Evolutionary conservation across 768 basidiomycete species (phyloP), one percentile per base, ranked within the genome.

Genomic region (Podaxis sp.): DNA sequence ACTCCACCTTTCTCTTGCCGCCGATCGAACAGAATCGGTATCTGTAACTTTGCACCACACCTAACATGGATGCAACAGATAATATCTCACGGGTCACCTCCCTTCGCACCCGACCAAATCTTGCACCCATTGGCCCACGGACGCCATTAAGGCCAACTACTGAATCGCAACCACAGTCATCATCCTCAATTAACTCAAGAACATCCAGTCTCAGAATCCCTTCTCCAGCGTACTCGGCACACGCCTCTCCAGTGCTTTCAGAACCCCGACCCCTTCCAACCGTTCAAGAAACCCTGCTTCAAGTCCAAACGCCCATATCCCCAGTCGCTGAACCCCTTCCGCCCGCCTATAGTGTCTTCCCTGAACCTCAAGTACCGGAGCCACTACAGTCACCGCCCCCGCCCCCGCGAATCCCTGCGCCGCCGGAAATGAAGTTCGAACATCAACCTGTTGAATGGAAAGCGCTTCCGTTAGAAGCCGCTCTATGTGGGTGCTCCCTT

Each of bases 401-500:
- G 56, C 68, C 71, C 26, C 71, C 76, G 0, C 73, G 78, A 58
- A 77, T 88, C 46, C 72, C 78, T 0, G 78, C 80, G 0, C 82
- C 88, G 0, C 81, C 84, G 1, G 59, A 76, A 15, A 71, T 91
- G 66, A 78, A 77, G 41, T 90, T 91, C 69, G 86, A 88, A 4
- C 71, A 81, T 10, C 68, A 73, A 0, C 80, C 83, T n/a, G 77
- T 90, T 17, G 75, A 79, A 53, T 91, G 84, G 85, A 89, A 88
- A 64, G 85, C 84, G 2, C 75, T 92, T 63, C 83, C 89, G 0
- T 75, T 90, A 26, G 88, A 91, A 63, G 87, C 86, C 1, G 90
- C 90, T 10, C 68, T 84, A 30, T 84, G 83, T 84, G 67, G 62
- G 80, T 76, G 1, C 30, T 22, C 36, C 44, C 41, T 57, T 57